Evolutionary conservation across 2,329 filamentous ascomycete genomes (phyloP), one percentile per base, ranked within the genome.

Genomic region (Pseudocercospora fuligena): DNA sequence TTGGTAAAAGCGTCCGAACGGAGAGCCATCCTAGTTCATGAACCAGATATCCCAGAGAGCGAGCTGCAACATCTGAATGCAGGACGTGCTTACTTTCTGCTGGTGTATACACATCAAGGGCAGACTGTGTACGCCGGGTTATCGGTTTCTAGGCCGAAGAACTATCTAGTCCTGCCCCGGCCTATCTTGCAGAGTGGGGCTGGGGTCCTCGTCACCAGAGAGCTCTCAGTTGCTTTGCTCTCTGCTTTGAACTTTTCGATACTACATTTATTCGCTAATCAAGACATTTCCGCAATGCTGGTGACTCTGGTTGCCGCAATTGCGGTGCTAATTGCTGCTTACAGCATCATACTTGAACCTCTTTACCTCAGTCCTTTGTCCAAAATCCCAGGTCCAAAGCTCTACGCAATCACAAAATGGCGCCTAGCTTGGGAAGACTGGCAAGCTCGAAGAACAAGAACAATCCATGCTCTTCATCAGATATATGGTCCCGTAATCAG

Each of bases 401-500:
- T 73, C 1, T 85, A 79, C 65, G 80, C 80, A 0, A 58, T 80
- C 2, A 81, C 82, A 0, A 80, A 79, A 71, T 84, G 81, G 81
- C 78, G 82, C 2, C 79, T 85, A 0, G 82, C 81, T 0, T 76
- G 76, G 56, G 81, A 83, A 33, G 83, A 84, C 62, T 84, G 76
- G 68, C 75, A 73, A 29, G 83, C 82, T 7, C 76, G 74, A 1
- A 78, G 83, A 1, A 84, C 82, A 1, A 77, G 76, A 0, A 75
- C 68, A 1, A 81, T 85, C 25, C 73, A 83, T 53, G 61, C 66
- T 0, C 73, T 87, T 0, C 85, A 87, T 66, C 60, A 73, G 16
- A 63, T 78, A 60, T 84, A 85, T 66, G 85, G 84, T 9, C 74
- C 81, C 0, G 80, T 78, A 0, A 82, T 86, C 1, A 82, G 84